Conservation (phyloP, 257 asterid genomes). For the Gentiana straminea region DNA sequence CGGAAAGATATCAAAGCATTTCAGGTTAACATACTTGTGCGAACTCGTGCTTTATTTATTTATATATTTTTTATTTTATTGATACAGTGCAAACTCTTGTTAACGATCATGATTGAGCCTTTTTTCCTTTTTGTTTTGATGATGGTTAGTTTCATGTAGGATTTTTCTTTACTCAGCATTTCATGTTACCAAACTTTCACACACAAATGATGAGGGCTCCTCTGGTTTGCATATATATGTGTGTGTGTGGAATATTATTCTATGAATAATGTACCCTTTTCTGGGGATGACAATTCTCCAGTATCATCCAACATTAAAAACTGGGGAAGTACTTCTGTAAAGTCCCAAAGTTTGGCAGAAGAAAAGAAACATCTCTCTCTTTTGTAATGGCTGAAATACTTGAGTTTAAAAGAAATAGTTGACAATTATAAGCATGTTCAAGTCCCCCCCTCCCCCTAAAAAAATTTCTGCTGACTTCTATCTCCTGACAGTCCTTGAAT, state of each 20-base stretch:
- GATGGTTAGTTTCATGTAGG: too few relatives aligned
- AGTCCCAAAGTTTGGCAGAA: too few relatives aligned
- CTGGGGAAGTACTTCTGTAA: too few relatives aligned
- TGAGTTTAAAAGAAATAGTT: not conserved
- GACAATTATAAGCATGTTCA: not conserved
- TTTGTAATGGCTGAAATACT: not conserved
- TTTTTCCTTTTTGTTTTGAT: too few relatives aligned
- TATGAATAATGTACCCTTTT: not conserved
- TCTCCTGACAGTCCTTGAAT: not conserved
- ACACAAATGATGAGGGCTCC: conserved; percentile 6
- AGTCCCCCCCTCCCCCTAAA: not conserved
- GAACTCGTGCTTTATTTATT: too few relatives aligned
- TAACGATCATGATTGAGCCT: too few relatives aligned
- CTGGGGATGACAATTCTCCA: too few relatives aligned
- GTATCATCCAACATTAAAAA: too few relatives aligned
- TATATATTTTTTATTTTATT: too few relatives aligned
- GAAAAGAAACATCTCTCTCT: too few relatives aligned
- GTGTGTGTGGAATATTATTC: not conserved
- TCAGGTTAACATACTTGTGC: conserved; percentile 31
- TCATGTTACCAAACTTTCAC: conserved; percentile 1
- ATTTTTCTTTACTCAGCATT: too few relatives aligned
- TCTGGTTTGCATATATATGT: not conserved
- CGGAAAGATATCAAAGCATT: conserved; percentile 16
- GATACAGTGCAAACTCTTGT: too few relatives aligned
- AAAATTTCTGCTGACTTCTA: not conserved